phyloP scores from a whole-genome alignment of 2,329 filamentous ascomycete genomes.

The Sarocladium brachiariae region DNA sequence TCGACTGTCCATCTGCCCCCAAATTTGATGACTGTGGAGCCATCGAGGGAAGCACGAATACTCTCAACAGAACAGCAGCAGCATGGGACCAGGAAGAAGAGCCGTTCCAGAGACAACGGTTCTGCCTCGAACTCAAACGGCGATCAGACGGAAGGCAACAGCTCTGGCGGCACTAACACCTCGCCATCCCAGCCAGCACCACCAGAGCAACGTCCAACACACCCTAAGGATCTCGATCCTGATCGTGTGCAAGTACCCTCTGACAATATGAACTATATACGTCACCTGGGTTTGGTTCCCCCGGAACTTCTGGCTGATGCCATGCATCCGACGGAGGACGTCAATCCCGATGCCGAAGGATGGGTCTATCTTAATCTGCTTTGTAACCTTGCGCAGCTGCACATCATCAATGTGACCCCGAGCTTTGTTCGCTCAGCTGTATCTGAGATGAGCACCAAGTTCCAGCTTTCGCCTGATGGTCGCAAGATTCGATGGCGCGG shows the following conservation, averaged over 20 bases:
- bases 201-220: slow-evolving; percentile 68
- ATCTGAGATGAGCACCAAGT: slow-evolving; percentile 61
- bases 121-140: slow-evolving; percentile 42
- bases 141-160: slow-evolving; percentile 35
- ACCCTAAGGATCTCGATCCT: slow-evolving; percentile 70
- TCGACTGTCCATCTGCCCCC: slow-evolving; percentile 2
- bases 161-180: slow-evolving; percentile 27
- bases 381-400: slow-evolving; percentile 74
- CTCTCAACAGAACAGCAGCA: slow-evolving; percentile 24
- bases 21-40: slow-evolving; percentile 20
- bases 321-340: slow-evolving; percentile 32
- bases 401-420: slow-evolving; percentile 76
- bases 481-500: slow-evolving; percentile 76
- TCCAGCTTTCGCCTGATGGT: slow-evolving; percentile 72
- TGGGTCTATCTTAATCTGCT: slow-evolving; percentile 81
- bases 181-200: slow-evolving; percentile 33
- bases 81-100: slow-evolving; percentile 27
- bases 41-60: slow-evolving; percentile 43
- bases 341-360: slow-evolving; percentile 58
- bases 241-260: slow-evolving; percentile 66
- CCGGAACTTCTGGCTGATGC: slow-evolving; percentile 44
- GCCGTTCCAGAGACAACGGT: slow-evolving; percentile 33
- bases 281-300: slow-evolving; percentile 62
- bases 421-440: slow-evolving; percentile 71
- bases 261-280: slow-evolving; percentile 76